Percentiles rank a stretch among this genome's conserved stretches.
Evolutionary conservation across 257 asterid genomes (phyloP).

Genomic region (Solanum rostratum): DNA sequence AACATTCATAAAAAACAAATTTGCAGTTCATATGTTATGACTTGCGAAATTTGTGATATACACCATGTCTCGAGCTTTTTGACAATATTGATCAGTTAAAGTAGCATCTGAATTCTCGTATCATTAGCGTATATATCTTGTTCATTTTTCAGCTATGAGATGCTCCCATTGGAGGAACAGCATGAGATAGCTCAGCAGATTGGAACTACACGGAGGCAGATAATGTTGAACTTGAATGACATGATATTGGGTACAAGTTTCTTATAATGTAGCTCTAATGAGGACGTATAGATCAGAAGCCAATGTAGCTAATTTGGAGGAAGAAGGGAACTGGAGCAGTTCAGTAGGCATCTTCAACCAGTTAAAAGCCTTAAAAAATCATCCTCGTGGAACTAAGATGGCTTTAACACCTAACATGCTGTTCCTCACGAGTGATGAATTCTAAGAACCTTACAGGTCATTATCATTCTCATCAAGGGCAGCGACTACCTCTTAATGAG

Average conservation of each 20-base stretch:
- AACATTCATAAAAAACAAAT: too few species aligned
- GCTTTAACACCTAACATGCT: neutral
- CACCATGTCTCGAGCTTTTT: neutral
- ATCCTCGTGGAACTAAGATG: neutral
- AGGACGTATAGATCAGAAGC: neutral
- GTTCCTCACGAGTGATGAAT: neutral
- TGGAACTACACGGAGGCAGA: slow-evolving; percentile 81
- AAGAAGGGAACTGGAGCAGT: neutral
- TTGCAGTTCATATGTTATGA: neutral
- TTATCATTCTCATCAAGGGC: neutral
- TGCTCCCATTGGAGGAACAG: slow-evolving; percentile 81
- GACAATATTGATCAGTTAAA: neutral
- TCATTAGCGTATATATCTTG: neutral
- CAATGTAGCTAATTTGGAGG: neutral
- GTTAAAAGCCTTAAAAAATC: neutral
- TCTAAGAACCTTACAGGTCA: neutral
- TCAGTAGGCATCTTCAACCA: neutral
- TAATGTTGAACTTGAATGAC: slow-evolving; percentile 79
- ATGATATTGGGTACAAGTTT: slow-evolving; percentile 70
- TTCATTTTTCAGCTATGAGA: slow-evolving; percentile 57
- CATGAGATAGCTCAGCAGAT: slow-evolving; percentile 74
- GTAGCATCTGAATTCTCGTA: neutral
- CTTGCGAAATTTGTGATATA: neutral
- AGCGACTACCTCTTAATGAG: neutral
- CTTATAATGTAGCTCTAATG: slow-evolving; percentile 25